Evolutionary conservation across 169 alveolate species (phyloP), one percentile per base, ranked within the genome.

Genomic region (Plasmodium blacklocki): DNA sequence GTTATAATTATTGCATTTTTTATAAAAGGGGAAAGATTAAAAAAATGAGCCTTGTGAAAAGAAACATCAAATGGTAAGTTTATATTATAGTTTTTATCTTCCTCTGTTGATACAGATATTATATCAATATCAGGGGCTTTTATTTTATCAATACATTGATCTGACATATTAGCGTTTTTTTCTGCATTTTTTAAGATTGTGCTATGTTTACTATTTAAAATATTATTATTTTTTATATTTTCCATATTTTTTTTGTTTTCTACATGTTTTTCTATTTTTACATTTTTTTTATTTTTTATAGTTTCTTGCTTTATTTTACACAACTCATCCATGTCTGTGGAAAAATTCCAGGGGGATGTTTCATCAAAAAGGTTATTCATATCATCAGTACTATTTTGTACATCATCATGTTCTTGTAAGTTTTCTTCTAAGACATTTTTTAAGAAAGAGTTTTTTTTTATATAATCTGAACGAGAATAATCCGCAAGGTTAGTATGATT

Each of bases 11-110:
- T 68, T 5, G 90, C 90, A 43, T 80, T 72, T 72, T 80, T 80
- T 80, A 80, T 56, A 67, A 80, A 80, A 2, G 90, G 90, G 9
- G 76, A 73, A 0, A 80, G 73, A 72, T 80, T 80, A 67, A 80
- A 80, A 80, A 80, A 80, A 49, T 80, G 90, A 12, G 90, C 83
- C 73, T 80, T 80, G 62, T 80, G 90, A 80, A 80, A 80, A 59
- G 90, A 80, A 18, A 80, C 19, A 12, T 68, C 90, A 60, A 80
- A 54, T 47, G 90, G 90, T 15, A 80, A 68, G 12, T 68, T 49
- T 50, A 80, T 56, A 29, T 80, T 80, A 49, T 80, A 80, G 21
- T 80, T 58, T 43, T 21, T 71, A 26, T 80, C 90, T 62, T 80
- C 83, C 50, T 58, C 59, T 12, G 90, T 80, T 23, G 85, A 80